phyloP scores from a whole-genome alignment of 371 early-diverging fungal species.

The Mucor saturninus region DNA sequence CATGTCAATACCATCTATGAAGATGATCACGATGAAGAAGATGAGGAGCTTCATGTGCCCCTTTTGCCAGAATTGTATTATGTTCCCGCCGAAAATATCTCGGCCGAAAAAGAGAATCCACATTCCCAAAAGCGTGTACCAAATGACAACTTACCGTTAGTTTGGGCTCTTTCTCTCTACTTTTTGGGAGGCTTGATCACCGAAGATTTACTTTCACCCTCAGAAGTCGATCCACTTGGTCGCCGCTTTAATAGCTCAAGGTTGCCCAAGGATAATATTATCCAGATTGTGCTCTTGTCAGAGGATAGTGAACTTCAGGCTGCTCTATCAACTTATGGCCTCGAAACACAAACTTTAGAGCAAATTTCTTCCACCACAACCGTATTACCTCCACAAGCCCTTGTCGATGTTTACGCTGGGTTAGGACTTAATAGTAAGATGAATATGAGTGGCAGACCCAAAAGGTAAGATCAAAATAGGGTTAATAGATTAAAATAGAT shows the following conservation, averaged over 20 bases:
- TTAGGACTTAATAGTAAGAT: slow-evolving; percentile 82
- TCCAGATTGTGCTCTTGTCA: slow-evolving; percentile 81
- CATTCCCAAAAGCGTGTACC: slow-evolving; percentile 81
- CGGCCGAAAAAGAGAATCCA: slow-evolving; percentile 77
- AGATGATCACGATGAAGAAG: no score
- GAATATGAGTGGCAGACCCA: slow-evolving; percentile 78
- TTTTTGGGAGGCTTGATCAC: slow-evolving; percentile 80
- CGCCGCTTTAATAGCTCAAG: slow-evolving; percentile 63
- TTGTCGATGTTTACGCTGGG: slow-evolving; percentile 77
- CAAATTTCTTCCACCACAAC: slow-evolving; percentile 76
- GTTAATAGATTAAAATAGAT: slow-evolving; percentile 35
- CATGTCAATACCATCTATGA: no score
- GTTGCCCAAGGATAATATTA: slow-evolving; percentile 61
- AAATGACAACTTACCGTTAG: slow-evolving; percentile 89
- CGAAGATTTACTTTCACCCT: slow-evolving; percentile 76
- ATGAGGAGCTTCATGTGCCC: slow-evolving; percentile 34
- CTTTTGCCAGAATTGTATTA: slow-evolving; percentile 85
- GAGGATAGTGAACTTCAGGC: slow-evolving; percentile 76
- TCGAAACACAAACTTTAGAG: slow-evolving; percentile 76
- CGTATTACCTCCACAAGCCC: slow-evolving; percentile 78
- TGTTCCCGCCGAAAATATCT: slow-evolving; percentile 75
- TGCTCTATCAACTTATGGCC: slow-evolving; percentile 72
- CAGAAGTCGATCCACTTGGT: slow-evolving; percentile 88
- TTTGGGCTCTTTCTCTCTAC: slow-evolving; percentile 90
- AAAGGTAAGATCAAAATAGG: slow-evolving; percentile 36